Base-by-base conservation (phyloP, 208 protist genomes). In the Trypanosoma theileri region DNA sequence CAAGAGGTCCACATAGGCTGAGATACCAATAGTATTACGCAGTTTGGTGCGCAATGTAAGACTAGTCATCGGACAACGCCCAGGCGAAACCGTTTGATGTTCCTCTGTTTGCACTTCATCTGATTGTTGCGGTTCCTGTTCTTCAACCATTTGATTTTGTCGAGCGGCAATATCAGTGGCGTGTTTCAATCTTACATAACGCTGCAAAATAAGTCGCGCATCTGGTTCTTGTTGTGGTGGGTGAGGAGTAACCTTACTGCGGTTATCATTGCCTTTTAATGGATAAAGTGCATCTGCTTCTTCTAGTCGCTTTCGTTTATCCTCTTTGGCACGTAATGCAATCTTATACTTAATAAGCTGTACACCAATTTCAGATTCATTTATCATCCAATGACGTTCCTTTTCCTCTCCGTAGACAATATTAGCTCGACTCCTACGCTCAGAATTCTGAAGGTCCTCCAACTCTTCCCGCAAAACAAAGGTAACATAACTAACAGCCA, bases 381-480 rank as follows among this genome's bases (percentile, higher is more conserved):
- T 71, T 46, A 76, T 69, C 41, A 89, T 59, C 45, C 70, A 80
- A 69, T 86, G 77, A 40, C 81, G 75, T 21, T 81, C 71, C 24
- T 69, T 75, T 41, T 92, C 86, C 65, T 94, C 86, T n/a, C 80
- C 67, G 59, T 72, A 80, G 10, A 51, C 11, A 52, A 92, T 73
- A 35, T 63, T 69, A 6, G 44, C 54, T 1, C 81, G 79, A 53
- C 50, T 17, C 48, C 69, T 64, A 46, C 65, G 69, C 73, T 92
- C 89, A 22, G 63, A 63, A 31, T 58, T 51, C 22, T 81, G 67
- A 61, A 95, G 63, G 35, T 85, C 71, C 21, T 92, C 82, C 64
- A 91, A 71, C 64, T 82, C 80, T 9, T 88, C 84, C 62, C 84
- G 83, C 46, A 95, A 56, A 17, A 95, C 82, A 67, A 85, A 88